These are phyloP conservation scores for Stramenopiles sp. DNA, from an alignment of 352 stramenopile species.

Conservation along the genomic window DNA sequence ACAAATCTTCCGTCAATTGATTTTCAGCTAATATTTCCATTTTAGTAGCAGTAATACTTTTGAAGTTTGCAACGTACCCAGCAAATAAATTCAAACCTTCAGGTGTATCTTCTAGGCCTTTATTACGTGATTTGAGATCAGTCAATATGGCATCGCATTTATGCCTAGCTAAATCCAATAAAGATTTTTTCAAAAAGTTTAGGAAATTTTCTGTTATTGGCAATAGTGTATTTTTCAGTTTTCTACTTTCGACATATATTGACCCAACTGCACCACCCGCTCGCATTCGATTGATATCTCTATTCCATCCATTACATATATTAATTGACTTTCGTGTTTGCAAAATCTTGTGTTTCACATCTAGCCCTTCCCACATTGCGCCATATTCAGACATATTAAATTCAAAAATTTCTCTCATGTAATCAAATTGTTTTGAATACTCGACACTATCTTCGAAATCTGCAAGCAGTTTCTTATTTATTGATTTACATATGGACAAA, in stretches of 20 bases:
- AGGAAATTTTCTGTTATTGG: conserved; percentile 68
- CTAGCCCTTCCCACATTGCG: background rate
- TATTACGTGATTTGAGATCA: background rate
- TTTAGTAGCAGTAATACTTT: conserved; percentile 5
- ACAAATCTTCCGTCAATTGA: conserved; percentile 71
- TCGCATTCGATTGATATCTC: background rate
- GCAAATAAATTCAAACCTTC: background rate
- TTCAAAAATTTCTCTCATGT: background rate
- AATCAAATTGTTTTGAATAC: conserved; percentile 70
- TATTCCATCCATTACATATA: background rate
- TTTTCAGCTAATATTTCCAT: background rate
- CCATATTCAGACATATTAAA: background rate
- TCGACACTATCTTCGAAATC: conserved; percentile 61
- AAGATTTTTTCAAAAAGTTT: conserved; percentile 67
- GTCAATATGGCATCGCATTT: conserved; percentile 18
- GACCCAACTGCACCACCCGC: conserved; percentile 43
- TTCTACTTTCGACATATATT: conserved; percentile 68
- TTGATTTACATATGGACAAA: background rate
- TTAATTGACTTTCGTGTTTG: background rate
- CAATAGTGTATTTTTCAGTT: conserved; percentile 73
- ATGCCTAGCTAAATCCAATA: conserved; percentile 59
- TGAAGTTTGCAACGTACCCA: background rate
- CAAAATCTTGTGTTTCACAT: background rate
- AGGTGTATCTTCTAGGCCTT: background rate
- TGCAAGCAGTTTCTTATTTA: conserved; percentile 16